These are phyloP conservation scores for Fusarium piperis DNA, from an alignment of 2,329 filamentous ascomycete genomes.

Conservation along the genomic window DNA sequence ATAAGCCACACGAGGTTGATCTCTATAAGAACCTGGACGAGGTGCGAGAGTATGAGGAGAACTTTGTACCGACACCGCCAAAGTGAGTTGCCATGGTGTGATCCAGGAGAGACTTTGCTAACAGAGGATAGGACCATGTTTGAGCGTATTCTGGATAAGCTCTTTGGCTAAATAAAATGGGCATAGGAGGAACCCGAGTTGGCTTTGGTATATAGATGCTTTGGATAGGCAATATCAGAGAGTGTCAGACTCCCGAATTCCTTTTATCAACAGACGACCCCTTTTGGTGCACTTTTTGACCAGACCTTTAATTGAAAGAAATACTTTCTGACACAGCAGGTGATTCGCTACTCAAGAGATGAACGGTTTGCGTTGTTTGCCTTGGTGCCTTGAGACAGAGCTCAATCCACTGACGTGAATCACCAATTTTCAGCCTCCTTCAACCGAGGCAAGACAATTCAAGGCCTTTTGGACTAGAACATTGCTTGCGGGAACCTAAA, in stretches of 20 bases:
- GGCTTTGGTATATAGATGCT: neutral
- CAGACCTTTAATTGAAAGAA: neutral
- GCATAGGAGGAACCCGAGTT: neutral
- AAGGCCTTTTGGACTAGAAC: neutral
- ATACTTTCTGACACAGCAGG: neutral
- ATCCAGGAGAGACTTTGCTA: neutral
- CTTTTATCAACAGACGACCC: neutral
- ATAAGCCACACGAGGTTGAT: constrained; percentile 69
- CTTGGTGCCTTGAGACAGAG: neutral
- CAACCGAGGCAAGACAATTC: neutral
- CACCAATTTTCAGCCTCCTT: no score
- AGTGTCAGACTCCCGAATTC: neutral
- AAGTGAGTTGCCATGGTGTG: constrained; percentile 54
- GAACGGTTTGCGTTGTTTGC: no score
- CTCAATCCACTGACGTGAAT: neutral
- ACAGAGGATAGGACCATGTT: constrained; percentile 26
- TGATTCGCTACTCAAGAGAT: no score
- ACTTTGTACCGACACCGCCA: constrained; percentile 64
- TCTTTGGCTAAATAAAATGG: constrained; percentile 18
- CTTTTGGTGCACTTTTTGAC: neutral
- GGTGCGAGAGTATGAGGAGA: constrained; percentile 74
- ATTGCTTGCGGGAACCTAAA: neutral
- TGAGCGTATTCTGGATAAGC: constrained; percentile 30
- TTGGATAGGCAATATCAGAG: neutral
- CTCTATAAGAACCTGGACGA: constrained; percentile 69